Evolutionary conservation across 2,329 filamentous ascomycete genomes (phyloP).

Genomic region (Alternaria longipes): DNA sequence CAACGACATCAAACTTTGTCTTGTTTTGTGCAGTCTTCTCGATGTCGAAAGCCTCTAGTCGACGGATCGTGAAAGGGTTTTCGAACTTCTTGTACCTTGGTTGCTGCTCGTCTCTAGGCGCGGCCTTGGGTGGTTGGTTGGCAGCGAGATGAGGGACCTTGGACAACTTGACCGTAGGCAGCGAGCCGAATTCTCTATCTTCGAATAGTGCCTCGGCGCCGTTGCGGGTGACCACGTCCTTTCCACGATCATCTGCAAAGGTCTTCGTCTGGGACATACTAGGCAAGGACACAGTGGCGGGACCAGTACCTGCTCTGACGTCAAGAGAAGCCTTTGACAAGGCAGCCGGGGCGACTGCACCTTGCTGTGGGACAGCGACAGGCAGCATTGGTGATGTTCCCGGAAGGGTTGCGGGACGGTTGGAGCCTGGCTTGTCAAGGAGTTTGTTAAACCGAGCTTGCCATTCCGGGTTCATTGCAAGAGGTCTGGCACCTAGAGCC

Average conservation of each 20-base stretch:
- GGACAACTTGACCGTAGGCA: slow-evolving; percentile 50
- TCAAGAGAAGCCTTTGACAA: slow-evolving; percentile 69
- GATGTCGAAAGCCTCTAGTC: slow-evolving; percentile 38
- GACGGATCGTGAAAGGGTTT: slow-evolving; percentile 40
- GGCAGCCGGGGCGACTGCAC: slow-evolving; percentile 68
- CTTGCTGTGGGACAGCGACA: slow-evolving; percentile 50
- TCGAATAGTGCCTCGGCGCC: slow-evolving; percentile 55
- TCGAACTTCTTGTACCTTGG: slow-evolving; percentile 36
- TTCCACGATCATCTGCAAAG: slow-evolving; percentile 42
- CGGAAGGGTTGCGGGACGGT: slow-evolving; percentile 40
- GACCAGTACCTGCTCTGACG: slow-evolving; percentile 57
- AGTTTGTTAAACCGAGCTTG: slow-evolving; percentile 86
- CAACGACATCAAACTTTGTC: slow-evolving; percentile 34
- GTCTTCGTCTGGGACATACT: slow-evolving; percentile 29
- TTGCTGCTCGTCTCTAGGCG: slow-evolving; percentile 35
- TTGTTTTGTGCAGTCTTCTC: slow-evolving; percentile 35
- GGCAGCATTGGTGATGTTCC: slow-evolving; percentile 39
- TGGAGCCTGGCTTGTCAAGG: slow-evolving; percentile 65
- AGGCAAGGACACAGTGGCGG: slow-evolving; percentile 78
- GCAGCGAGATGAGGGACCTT: slow-evolving; percentile 47
- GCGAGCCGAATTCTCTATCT: slow-evolving; percentile 59
- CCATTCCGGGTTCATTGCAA: slow-evolving; percentile 66
- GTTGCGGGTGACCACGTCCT: slow-evolving; percentile 52
- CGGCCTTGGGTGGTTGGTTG: slow-evolving; percentile 38
- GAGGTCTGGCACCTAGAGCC: slow-evolving; percentile 48